Conservation (phyloP, 352 stramenopile genomes). For the Phytopythium vexans region DNA sequence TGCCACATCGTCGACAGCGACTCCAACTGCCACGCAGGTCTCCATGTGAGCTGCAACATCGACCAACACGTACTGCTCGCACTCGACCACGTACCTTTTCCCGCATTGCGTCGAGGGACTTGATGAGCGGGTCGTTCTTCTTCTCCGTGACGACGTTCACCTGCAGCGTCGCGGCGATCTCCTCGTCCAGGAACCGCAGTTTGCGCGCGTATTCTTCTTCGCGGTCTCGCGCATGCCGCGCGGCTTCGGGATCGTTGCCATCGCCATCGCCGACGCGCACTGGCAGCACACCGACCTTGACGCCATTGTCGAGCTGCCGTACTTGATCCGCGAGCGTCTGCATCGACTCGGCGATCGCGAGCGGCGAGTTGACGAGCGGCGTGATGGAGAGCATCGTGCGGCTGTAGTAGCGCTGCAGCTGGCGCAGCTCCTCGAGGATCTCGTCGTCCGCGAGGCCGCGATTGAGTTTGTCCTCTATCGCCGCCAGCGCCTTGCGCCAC, state of each 20-base stretch:
- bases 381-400: slow-evolving; percentile 57
- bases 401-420: slow-evolving; percentile 61
- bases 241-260: slow-evolving; percentile 9
- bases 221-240: not conserved
- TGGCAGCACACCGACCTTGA: slow-evolving; percentile 39
- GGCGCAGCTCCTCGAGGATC: slow-evolving; percentile 53
- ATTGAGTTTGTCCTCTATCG: slow-evolving; percentile 61
- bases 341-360: slow-evolving; percentile 54
- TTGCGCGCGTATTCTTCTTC: slow-evolving; percentile 56
- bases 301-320: slow-evolving; percentile 51
- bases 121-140: slow-evolving; percentile 76
- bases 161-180: slow-evolving; percentile 59
- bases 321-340: slow-evolving; percentile 54
- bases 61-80: not conserved
- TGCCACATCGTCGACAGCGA: slow-evolving; percentile 65
- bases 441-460: slow-evolving; percentile 54
- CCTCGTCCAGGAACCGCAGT: slow-evolving; percentile 60
- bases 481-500: slow-evolving; percentile 59
- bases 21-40: slow-evolving; percentile 27
- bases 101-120: slow-evolving; percentile 55
- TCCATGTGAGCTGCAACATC: not conserved
- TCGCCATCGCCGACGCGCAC: slow-evolving; percentile 17
- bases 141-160: slow-evolving; percentile 70
- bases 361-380: slow-evolving; percentile 52
- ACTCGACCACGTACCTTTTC: slow-evolving; percentile 42